Evolutionary conservation across 345 rosid species (phyloP).

Genomic region (Draba incana): DNA sequence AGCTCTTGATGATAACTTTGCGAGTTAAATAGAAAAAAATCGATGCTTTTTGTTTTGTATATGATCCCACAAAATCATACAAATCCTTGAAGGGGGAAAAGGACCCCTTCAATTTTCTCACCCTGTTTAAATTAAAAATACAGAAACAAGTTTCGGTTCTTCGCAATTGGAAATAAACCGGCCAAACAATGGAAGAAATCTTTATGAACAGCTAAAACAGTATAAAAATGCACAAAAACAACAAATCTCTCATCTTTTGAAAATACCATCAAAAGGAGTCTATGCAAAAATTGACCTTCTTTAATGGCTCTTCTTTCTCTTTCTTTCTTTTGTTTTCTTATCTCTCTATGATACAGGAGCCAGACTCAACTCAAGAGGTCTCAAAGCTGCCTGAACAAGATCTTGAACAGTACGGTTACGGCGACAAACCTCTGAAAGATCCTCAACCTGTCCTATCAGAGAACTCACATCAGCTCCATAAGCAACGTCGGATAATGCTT

Average conservation of each 20-base stretch:
- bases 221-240: slow-evolving; percentile 29
- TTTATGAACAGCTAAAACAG: slow-evolving; percentile 29
- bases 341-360: slow-evolving; percentile 53
- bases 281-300: slow-evolving; percentile 52
- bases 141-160: slow-evolving; percentile 20
- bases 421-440: slow-evolving; percentile 89
- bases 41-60: slow-evolving; percentile 35
- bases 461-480: slow-evolving; percentile 69
- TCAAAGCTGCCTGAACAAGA: slow-evolving; percentile 87
- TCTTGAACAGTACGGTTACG: slow-evolving; percentile 93
- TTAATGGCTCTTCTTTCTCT: slow-evolving; percentile 26
- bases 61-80: slow-evolving; percentile 41
- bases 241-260: slow-evolving; percentile 32
- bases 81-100: slow-evolving; percentile 26
- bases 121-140: slow-evolving; percentile 32
- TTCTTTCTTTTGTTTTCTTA: slow-evolving; percentile 26
- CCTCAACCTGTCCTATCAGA: slow-evolving; percentile 71
- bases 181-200: slow-evolving; percentile 37
- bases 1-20: neutral
- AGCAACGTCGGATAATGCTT: slow-evolving; percentile 74
- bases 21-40: slow-evolving; percentile 16
- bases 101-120: slow-evolving; percentile 36
- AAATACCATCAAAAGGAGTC: slow-evolving; percentile 44
- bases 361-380: slow-evolving; percentile 76
- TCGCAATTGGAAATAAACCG: slow-evolving; percentile 33